A percentile compares a stretch with the other conserved stretches of the same genome.
These are phyloP conservation scores for Dioscorea alata DNA, from an alignment of 106 monocot species.

Conservation along the genomic window DNA sequence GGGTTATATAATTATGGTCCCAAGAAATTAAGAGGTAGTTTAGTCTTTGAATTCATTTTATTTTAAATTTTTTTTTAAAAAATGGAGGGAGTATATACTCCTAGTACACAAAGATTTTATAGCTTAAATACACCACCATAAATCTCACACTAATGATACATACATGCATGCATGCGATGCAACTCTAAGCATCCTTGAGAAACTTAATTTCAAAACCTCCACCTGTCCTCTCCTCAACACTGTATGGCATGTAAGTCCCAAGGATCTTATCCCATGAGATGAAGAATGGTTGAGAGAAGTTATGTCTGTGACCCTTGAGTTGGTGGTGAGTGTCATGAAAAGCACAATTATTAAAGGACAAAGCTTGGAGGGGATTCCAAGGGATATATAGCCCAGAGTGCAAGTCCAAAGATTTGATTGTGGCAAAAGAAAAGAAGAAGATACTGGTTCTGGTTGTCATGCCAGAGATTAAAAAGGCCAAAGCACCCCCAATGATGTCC, in stretches of 20 bases:
- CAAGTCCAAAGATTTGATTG: background rate
- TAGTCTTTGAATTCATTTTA: too few species aligned
- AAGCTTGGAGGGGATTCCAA: background rate
- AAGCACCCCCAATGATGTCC: background rate
- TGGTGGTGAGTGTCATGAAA: background rate
- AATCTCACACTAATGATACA: too few species aligned
- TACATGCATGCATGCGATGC: too few species aligned
- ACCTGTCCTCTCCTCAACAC: slow-evolving; percentile 10
- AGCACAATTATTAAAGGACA: too few species aligned
- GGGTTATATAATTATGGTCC: too few species aligned
- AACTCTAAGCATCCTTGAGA: background rate
- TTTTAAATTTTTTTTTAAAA: too few species aligned
- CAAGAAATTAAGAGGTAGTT: too few species aligned
- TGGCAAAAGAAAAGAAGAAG: background rate
- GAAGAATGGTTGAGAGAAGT: slow-evolving; percentile 19
- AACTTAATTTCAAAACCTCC: slow-evolving; percentile 8
- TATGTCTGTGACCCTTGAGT: slow-evolving; percentile 6
- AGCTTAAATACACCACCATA: too few species aligned
- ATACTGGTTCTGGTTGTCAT: slow-evolving; percentile 5
- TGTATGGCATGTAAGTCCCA: slow-evolving; percentile 15
- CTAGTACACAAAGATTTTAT: too few species aligned
- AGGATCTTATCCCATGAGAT: slow-evolving; percentile 12
- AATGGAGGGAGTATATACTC: too few species aligned
- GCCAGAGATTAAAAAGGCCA: background rate
- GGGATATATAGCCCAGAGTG: background rate